These are phyloP conservation scores for Desmodesmus armatus DNA, from an alignment of 139 green algal species.

Conservation along the genomic window DNA sequence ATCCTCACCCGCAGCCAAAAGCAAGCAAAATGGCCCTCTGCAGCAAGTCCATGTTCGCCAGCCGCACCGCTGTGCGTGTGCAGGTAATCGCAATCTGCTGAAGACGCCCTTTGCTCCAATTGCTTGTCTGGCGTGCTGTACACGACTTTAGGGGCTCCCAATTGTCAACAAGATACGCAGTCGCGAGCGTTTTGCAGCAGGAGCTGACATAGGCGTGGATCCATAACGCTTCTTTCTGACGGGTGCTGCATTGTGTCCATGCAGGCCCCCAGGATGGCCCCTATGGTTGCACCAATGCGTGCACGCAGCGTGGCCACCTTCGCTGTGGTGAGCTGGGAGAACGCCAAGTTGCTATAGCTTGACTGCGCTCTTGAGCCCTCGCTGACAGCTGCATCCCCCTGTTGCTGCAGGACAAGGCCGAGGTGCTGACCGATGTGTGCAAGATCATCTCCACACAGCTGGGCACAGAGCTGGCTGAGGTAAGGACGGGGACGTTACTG, in stretches of 20 bases:
- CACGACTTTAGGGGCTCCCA: too few relatives aligned
- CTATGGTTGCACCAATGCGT: slow-evolving; percentile 34
- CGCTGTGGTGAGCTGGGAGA: slow-evolving; percentile 27
- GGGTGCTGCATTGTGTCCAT: neutral
- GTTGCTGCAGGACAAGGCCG: slow-evolving; percentile 75
- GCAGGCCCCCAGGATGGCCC: slow-evolving; percentile 36
- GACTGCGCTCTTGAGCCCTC: slow-evolving; percentile 13
- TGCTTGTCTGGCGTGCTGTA: too few relatives aligned
- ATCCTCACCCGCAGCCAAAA: too few relatives aligned
- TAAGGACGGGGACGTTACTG: neutral
- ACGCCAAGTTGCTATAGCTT: neutral
- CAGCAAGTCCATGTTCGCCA: slow-evolving; percentile 31
- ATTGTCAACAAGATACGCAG: too few relatives aligned
- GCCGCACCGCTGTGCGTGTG: slow-evolving; percentile 41
- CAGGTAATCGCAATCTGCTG: too few relatives aligned
- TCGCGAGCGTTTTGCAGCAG: too few relatives aligned
- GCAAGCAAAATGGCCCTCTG: slow-evolving; percentile 46
- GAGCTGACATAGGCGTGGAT: neutral
- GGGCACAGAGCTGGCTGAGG: slow-evolving; percentile 72
- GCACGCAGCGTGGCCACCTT: slow-evolving; percentile 33
- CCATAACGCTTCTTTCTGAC: slow-evolving; percentile 38
- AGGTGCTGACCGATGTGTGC: slow-evolving; percentile 89
- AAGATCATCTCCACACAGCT: slow-evolving; percentile 96
- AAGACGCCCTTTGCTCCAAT: too few relatives aligned
- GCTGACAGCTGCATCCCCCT: too few relatives aligned